These are phyloP conservation scores for Backusella westeae DNA, from an alignment of 192 early-diverging fungal genomes.

Conservation along the genomic window DNA sequence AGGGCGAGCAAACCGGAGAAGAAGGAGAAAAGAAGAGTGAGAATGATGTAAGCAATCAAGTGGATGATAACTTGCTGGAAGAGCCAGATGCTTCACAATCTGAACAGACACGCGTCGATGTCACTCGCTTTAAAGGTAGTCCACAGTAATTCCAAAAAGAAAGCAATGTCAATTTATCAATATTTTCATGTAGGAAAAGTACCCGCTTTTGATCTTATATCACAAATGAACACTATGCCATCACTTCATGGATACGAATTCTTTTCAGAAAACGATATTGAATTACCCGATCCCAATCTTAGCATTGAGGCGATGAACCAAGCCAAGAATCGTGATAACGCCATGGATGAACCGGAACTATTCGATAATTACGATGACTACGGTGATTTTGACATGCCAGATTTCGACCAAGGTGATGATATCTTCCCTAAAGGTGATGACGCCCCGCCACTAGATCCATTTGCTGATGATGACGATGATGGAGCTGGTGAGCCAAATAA, in stretches of 20 bases:
- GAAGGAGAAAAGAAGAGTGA: background rate
- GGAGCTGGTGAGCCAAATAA: constrained; percentile 39
- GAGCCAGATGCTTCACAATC: background rate
- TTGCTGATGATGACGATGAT: constrained; percentile 36
- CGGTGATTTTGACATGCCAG: constrained; percentile 17
- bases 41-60: constrained; percentile 1
- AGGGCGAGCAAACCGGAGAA: background rate
- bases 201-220: background rate
- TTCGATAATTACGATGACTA: background rate
- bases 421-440: constrained; percentile 17
- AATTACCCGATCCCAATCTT: constrained; percentile 35
- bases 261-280: constrained; percentile 50
- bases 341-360: background rate
- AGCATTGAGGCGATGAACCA: constrained; percentile 12
- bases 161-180: background rate
- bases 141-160: background rate
- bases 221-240: constrained; percentile 54
- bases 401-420: constrained; percentile 26
- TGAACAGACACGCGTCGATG: constrained; percentile 27
- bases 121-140: constrained; percentile 43
- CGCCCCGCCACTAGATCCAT: constrained; percentile 15
- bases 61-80: background rate
- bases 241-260: constrained; percentile 71
- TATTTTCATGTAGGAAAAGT: constrained; percentile 14
- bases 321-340: constrained; percentile 8